Evolutionary conservation across 441 rosid species (phyloP).

Genomic region (Jatropha podagrica): DNA sequence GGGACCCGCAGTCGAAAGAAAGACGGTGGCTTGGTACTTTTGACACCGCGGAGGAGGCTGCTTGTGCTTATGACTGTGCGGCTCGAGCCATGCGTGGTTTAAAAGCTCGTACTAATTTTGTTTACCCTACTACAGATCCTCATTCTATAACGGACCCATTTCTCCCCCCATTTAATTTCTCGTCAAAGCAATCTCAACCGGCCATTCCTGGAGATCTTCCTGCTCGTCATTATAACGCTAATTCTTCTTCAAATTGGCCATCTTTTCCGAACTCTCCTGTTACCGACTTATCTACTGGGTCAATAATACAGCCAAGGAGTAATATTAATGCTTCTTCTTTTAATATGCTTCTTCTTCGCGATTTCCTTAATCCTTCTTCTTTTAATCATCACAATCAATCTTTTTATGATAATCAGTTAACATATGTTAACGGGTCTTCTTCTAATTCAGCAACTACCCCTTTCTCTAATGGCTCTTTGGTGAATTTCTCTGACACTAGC

Average conservation of each 20-base stretch:
- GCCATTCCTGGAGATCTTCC: constrained; percentile 21
- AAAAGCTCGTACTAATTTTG: constrained; percentile 87
- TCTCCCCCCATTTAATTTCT: constrained; percentile 30
- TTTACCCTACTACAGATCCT: constrained; percentile 47
- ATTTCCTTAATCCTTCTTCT: constrained; percentile 41
- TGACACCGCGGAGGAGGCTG: constrained; percentile 96
- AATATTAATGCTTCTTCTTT: no score
- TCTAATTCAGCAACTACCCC: neutral
- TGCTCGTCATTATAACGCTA: constrained; percentile 13
- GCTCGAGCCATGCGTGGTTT: constrained; percentile 84
- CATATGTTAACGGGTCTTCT: constrained; percentile 18
- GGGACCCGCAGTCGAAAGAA: constrained; percentile 85
- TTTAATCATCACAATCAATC: constrained; percentile 2
- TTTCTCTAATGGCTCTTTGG: constrained; percentile 10
- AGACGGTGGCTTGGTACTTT: constrained; percentile 96
- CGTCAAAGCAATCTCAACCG: constrained; percentile 31
- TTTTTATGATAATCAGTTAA: constrained; percentile 21
- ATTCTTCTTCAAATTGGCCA: constrained; percentile 17
- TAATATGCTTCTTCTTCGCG: constrained; percentile 51
- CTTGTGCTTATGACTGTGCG: constrained; percentile 85
- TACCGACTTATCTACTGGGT: constrained; percentile 6
- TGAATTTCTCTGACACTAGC: constrained; percentile 8
- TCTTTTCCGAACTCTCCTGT: constrained; percentile 13
- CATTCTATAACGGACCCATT: constrained; percentile 22
- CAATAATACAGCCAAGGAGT: constrained; percentile 23